phyloP scores from a whole-genome alignment of 768 basidiomycete genomes.

The Mycena alexandri region DNA sequence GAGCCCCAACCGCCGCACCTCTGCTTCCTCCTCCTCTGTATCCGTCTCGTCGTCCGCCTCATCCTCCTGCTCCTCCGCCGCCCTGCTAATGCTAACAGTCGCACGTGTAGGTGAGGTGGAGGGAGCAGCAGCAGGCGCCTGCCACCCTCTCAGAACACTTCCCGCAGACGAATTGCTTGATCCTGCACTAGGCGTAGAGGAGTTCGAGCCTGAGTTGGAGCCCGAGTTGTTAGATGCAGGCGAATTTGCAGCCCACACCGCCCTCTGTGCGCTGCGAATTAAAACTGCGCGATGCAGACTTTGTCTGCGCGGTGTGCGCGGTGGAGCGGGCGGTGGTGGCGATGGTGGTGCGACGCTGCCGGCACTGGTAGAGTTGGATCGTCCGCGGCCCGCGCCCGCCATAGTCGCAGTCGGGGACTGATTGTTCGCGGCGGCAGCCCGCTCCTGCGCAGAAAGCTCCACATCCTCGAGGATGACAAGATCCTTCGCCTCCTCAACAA shows the following conservation, averaged over 20 bases:
- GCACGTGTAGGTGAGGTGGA: no score
- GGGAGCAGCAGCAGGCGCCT: background rate
- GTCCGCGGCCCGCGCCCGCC: background rate
- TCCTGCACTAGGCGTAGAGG: background rate
- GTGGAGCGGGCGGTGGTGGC: constrained; percentile 45
- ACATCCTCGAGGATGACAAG: constrained; percentile 81
- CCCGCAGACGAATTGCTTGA: background rate
- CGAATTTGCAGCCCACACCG: constrained; percentile 56
- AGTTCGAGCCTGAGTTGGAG: constrained; percentile 3
- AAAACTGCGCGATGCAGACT: constrained; percentile 79
- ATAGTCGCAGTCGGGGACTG: background rate
- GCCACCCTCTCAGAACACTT: constrained; percentile 3
- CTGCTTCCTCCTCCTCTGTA: constrained; percentile 61
- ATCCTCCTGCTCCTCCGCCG: background rate
- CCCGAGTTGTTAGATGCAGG: constrained; percentile 1
- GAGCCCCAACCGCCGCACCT: constrained; percentile 65
- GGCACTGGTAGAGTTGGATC: background rate
- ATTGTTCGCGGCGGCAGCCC: constrained; percentile 31
- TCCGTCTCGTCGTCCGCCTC: constrained; percentile 21
- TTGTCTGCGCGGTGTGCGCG: constrained; percentile 49
- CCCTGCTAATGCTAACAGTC: no score
- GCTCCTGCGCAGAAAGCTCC: constrained; percentile 41
- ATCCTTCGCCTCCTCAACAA: constrained; percentile 78
- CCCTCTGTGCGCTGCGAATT: constrained; percentile 76
- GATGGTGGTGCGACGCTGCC: constrained; percentile 15